Conservation (phyloP, 495 filamentous ascomycete species). For the Symbiotaphrina buchneri region DNA sequence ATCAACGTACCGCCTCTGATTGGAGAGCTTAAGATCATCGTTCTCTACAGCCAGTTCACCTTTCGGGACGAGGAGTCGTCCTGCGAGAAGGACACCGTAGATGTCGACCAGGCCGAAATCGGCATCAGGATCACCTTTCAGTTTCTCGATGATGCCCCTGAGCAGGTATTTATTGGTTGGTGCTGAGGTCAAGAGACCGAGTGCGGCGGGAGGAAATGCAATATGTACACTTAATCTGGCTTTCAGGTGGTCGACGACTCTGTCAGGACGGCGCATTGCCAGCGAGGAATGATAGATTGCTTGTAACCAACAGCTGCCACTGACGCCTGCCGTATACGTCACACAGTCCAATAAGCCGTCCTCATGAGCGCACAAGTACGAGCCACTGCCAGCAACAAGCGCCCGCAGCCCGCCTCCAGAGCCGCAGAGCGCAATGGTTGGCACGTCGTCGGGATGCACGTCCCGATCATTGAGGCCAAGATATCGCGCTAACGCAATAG, state of each 20-base stretch:
- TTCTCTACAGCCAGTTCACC: conserved; percentile 57
- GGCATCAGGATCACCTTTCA: conserved; percentile 58
- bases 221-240: conserved; percentile 66
- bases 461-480: conserved; percentile 53
- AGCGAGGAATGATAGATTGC: conserved; percentile 75
- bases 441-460: conserved; percentile 81
- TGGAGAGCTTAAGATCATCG: conserved; percentile 70
- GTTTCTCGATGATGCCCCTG: conserved; percentile 70
- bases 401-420: conserved; percentile 83
- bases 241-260: conserved; percentile 66
- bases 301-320: conserved; percentile 90
- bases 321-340: conserved; percentile 87
- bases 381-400: conserved; percentile 72
- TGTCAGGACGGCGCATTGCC: conserved; percentile 33
- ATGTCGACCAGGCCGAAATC: conserved; percentile 81
- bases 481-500: conserved; percentile 56
- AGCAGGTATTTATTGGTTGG: conserved; percentile 88
- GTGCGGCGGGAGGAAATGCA: conserved; percentile 68
- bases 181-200: conserved; percentile 50
- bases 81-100: conserved; percentile 70
- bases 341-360: conserved; percentile 79
- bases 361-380: conserved; percentile 57
- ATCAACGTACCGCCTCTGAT: conserved; percentile 46
- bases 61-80: conserved; percentile 63
- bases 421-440: conserved; percentile 77